phyloP scores from a whole-genome alignment of 495 filamentous ascomycete species.

The Aspergillus indologenus region DNA sequence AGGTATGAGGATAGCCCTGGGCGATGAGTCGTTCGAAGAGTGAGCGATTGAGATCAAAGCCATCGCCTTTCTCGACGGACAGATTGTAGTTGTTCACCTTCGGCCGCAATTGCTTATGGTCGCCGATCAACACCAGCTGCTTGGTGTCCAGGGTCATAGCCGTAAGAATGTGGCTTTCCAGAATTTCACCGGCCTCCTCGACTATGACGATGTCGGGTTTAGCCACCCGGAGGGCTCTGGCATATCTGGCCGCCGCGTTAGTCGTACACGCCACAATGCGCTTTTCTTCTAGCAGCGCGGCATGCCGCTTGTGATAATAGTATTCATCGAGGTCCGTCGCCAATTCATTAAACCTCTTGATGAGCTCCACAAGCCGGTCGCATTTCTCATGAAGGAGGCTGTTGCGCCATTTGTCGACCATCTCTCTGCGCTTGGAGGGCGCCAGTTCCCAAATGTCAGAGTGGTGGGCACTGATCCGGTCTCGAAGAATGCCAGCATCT shows the following conservation, averaged over 20 bases:
- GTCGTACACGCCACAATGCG: conserved; percentile 74
- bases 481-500: no score
- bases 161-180: conserved; percentile 69
- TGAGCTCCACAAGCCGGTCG: no score
- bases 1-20: conserved; percentile 51
- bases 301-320: no score
- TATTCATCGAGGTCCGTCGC: no score
- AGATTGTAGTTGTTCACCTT: conserved; percentile 65
- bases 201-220: conserved; percentile 45
- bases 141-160: conserved; percentile 57
- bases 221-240: conserved; percentile 45
- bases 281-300: conserved; percentile 49
- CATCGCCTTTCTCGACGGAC: conserved; percentile 62
- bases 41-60: conserved; percentile 67
- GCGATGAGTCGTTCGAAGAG: conserved; percentile 69
- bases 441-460: no score
- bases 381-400: no score
- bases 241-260: conserved; percentile 66
- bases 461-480: no score
- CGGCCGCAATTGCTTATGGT: conserved; percentile 74
- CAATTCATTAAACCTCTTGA: no score
- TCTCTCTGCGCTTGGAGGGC: no score
- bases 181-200: conserved; percentile 78
- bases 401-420: no score
- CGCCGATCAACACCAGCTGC: conserved; percentile 71